A percentile compares a stretch with the other conserved stretches of the same genome.
Evolutionary conservation across 1,284 basidiomycete genomes (phyloP).

Genomic region (Ustilago esculenta): DNA sequence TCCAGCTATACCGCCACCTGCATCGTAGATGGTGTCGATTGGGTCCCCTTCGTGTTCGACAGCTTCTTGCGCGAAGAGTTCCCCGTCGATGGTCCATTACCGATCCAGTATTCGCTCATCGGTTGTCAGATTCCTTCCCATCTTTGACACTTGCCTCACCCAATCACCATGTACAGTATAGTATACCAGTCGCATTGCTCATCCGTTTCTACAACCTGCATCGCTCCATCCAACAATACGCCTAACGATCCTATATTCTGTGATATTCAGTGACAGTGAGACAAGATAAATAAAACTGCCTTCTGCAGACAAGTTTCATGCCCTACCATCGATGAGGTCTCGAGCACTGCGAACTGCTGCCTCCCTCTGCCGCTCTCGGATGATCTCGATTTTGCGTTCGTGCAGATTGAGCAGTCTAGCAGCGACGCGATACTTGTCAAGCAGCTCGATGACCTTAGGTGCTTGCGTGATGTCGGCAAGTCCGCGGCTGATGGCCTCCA

Average conservation of each 20-base stretch:
- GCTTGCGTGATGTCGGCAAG: constrained; percentile 14
- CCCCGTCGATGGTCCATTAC: neutral
- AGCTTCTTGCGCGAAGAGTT: constrained; percentile 21
- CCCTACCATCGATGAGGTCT: constrained; percentile 32
- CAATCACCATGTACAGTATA: no score
- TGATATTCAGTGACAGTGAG: no score
- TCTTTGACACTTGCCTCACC: no score
- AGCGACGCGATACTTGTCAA: constrained; percentile 20
- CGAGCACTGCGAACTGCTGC: constrained; percentile 28
- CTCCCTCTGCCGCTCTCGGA: constrained; percentile 23
- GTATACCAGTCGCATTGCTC: no score
- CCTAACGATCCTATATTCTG: no score
- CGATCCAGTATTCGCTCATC: constrained; percentile 22
- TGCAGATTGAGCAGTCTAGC: constrained; percentile 25
- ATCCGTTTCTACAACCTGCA: no score
- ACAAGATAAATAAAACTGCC: no score
- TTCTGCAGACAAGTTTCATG: neutral
- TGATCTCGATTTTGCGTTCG: constrained; percentile 33
- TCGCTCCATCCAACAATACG: no score
- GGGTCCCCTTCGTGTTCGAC: constrained; percentile 32
- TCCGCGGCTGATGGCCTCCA: constrained; percentile 37
- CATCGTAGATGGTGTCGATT: constrained; percentile 31
- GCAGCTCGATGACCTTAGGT: constrained; percentile 8
- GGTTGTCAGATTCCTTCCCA: constrained; percentile 38
- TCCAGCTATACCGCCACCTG: constrained; percentile 33